A percentile compares a stretch with the other conserved stretches of the same genome.
Evolutionary conservation across 306 rosid species (phyloP).

Genomic region (Prunus campanulata): DNA sequence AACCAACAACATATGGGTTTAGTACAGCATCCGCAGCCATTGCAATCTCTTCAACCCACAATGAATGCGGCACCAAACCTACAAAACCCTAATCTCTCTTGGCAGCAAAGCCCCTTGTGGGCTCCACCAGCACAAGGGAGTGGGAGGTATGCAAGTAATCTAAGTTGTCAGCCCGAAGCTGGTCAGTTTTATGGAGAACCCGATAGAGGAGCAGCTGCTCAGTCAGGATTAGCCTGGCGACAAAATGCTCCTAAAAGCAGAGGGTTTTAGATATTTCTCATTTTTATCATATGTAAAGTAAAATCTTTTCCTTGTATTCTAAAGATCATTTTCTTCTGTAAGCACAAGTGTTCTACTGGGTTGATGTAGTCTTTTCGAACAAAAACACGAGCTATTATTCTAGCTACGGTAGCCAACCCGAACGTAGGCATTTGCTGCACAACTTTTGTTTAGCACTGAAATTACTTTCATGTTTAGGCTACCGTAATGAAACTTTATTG

Average conservation of each 20-base stretch:
- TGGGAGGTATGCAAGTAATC: conserved; percentile 23
- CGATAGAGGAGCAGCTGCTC: conserved; percentile 27
- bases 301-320: background rate
- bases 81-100: conserved; percentile 14
- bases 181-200: conserved; percentile 47
- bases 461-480: background rate
- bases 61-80: conserved; percentile 32
- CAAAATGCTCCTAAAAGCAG: conserved; percentile 63
- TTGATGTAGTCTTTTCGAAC: background rate
- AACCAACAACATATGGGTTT: conserved; percentile 39
- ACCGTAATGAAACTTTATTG: too few species aligned
- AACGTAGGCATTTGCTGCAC: conserved; percentile 3
- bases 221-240: conserved; percentile 44
- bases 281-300: conserved; percentile 16
- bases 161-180: conserved; percentile 20
- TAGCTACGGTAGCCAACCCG: background rate
- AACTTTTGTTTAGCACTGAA: background rate
- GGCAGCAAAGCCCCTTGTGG: conserved; percentile 44
- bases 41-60: conserved; percentile 34
- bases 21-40: conserved; percentile 25
- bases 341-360: background rate
- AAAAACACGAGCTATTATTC: background rate
- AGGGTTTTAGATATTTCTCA: conserved; percentile 41
- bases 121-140: conserved; percentile 39
- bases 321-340: background rate